Evolutionary conservation across 192 early-diverging fungal species (phyloP).

Genomic region (Thoreauomyces humboldtii): DNA sequence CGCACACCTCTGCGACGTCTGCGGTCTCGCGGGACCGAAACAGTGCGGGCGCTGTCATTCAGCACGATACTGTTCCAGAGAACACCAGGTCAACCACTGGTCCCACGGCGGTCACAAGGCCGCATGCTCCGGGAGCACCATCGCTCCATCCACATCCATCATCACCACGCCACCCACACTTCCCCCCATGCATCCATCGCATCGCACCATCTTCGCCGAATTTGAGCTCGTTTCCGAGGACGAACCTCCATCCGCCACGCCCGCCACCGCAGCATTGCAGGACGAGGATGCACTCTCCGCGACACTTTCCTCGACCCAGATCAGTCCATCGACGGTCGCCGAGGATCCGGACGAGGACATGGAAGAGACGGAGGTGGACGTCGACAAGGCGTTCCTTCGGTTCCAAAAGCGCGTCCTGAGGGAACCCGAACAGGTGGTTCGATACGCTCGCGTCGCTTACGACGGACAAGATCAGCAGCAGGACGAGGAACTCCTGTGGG

Average conservation of each 20-base stretch:
- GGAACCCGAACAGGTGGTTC: slow-evolving; percentile 84
- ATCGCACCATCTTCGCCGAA: slow-evolving; percentile 43
- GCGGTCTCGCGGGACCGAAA: slow-evolving; percentile 49
- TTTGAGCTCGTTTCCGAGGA: slow-evolving; percentile 51
- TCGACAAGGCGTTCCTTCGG: slow-evolving; percentile 84
- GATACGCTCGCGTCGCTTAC: slow-evolving; percentile 67
- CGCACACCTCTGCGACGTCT: slow-evolving; percentile 31
- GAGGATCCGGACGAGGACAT: slow-evolving; percentile 24
- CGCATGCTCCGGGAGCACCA: slow-evolving; percentile 39
- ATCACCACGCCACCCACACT: not conserved
- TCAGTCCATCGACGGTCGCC: too few relatives aligned
- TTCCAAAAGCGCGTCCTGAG: slow-evolving; percentile 80
- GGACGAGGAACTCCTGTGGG: slow-evolving; percentile 77
- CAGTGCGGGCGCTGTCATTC: slow-evolving; percentile 74
- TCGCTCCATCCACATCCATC: not conserved
- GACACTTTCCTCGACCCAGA: not conserved
- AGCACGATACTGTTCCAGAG: slow-evolving; percentile 76
- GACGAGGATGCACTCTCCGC: slow-evolving; percentile 1
- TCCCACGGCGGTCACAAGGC: slow-evolving; percentile 66
- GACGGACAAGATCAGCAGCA: slow-evolving; percentile 35
- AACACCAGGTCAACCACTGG: slow-evolving; percentile 87
- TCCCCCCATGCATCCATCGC: too few relatives aligned
- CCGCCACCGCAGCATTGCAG: not conserved
- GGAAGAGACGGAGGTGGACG: slow-evolving; percentile 73
- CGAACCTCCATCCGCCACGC: slow-evolving; percentile 41